Evolutionary conservation across 2,329 filamentous ascomycete genomes (phyloP), one percentile per base, ranked within the genome.

Genomic region (Cadophora malorum): DNA sequence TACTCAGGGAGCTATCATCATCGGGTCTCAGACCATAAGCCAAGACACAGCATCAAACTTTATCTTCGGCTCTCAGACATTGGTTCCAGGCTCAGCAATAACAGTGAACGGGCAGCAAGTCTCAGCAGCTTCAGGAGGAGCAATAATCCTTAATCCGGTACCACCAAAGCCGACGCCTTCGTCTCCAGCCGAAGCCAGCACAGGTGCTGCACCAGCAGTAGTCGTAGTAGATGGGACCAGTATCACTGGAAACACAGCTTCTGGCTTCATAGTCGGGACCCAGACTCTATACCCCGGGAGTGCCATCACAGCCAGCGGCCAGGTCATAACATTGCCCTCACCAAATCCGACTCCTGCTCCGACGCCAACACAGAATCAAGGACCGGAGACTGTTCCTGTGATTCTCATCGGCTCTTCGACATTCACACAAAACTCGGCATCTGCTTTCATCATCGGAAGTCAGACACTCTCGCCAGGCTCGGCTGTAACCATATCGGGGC

Each of bases 261-360:
- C 72, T 1, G 66, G 66, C 41, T 50, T 74, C 28, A n/a, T 74
- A 1, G 58, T 75, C 50, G 74, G 74, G 6, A 67, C 72, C 9
- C 73, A 73, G 63, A 75, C 74, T 4, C 67, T 75, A 8, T 47
- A 53, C 2, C 74, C 72, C 5, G 74, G 72, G 9, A 72, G 69
- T n/a, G 69, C 67, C n/a, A 66, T 74, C 47, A 75, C 74, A 1
- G 61, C 73, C 1, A 67, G 68, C 23, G 73, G 73, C 0, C 66
- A 75, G 60, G 63, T 68, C 14, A 71, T 76, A 25, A 74, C 73
- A 23, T 10, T 74, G 2, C 69, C 68, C 0, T 58, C 74, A 7
- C 67, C 67, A 6, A 71, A 71, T 35, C 71, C 68, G 3, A 53
- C 65, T 9, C 64, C 69, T 1, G 55, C 64, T 1, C 67, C 69